Evolutionary conservation across 2,329 filamentous ascomycete species (phyloP).

Genomic region (Arthrobotrys sphaeroides): DNA sequence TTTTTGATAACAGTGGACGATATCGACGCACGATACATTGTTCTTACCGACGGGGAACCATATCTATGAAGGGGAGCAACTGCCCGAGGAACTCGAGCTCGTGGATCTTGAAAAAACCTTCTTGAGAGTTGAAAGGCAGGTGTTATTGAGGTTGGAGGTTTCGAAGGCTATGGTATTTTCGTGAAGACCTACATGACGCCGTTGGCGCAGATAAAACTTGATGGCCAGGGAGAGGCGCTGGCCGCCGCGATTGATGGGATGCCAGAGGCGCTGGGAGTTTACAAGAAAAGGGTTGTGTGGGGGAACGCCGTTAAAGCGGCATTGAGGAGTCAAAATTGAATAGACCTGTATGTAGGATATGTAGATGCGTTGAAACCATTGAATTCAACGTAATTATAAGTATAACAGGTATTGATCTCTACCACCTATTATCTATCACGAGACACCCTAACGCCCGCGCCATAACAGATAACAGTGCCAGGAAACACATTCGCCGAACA

Average conservation of each 20-base stretch:
- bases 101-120: conserved; percentile 57
- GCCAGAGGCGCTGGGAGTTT: conserved; percentile 67
- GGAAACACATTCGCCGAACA: background rate
- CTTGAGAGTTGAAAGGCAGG: conserved; percentile 67
- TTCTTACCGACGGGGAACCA: conserved; percentile 60
- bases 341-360: background rate
- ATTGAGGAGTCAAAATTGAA: conserved; percentile 62
- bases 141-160: conserved; percentile 65
- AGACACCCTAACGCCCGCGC: background rate
- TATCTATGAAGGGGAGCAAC: conserved; percentile 60
- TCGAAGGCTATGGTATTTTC: conserved; percentile 66
- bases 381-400: too few relatives aligned
- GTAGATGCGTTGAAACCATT: background rate
- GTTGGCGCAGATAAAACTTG: conserved; percentile 63
- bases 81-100: conserved; percentile 55
- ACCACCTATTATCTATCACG: background rate
- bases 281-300: conserved; percentile 66
- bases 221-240: conserved; percentile 64
- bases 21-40: conserved; percentile 64
- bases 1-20: conserved; percentile 65
- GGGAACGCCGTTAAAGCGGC: conserved; percentile 65
- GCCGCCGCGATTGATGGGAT: conserved; percentile 68
- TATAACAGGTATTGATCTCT: too few relatives aligned
- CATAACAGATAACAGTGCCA: background rate
- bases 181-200: conserved; percentile 69